Percentiles rank a stretch among this genome's conserved stretches.
These are phyloP conservation scores for Hordeum pubiflorum DNA, from an alignment of 202 grass and related monocot genomes.

Conservation along the genomic window DNA sequence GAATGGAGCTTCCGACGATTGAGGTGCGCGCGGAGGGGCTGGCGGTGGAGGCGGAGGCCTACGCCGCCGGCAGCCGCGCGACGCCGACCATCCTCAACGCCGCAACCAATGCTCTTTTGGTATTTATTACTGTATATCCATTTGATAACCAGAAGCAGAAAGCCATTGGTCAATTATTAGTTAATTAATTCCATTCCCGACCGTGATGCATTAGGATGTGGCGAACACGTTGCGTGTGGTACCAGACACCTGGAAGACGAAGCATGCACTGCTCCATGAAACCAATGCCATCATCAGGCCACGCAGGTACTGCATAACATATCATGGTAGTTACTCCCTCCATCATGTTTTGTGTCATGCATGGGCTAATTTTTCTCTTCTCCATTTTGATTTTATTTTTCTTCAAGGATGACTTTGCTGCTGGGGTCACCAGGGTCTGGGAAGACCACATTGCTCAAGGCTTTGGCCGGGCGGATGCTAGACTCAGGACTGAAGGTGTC, in stretches of 20 bases:
- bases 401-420: conserved; percentile 58
- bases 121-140: neutral
- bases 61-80: neutral
- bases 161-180: no score
- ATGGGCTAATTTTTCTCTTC: neutral
- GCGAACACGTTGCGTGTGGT: neutral
- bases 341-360: neutral
- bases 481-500: conserved; percentile 24
- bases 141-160: neutral
- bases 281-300: conserved; percentile 26
- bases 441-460: conserved; percentile 54
- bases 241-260: conserved; percentile 11
- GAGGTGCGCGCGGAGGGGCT: conserved; percentile 23
- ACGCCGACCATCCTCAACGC: conserved; percentile 5
- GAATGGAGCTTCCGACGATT: conserved; percentile 29
- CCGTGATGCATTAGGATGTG: neutral
- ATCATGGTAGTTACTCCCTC: neutral
- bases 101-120: neutral
- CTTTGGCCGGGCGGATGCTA: conserved; percentile 51
- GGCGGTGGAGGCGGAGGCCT: conserved; percentile 30
- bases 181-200: neutral
- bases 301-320: neutral
- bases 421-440: conserved; percentile 58
- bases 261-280: conserved; percentile 22
- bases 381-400: neutral